These are phyloP conservation scores for Rhizopogon vesiculosus DNA, from an alignment of 768 basidiomycete genomes.

Conservation along the genomic window DNA sequence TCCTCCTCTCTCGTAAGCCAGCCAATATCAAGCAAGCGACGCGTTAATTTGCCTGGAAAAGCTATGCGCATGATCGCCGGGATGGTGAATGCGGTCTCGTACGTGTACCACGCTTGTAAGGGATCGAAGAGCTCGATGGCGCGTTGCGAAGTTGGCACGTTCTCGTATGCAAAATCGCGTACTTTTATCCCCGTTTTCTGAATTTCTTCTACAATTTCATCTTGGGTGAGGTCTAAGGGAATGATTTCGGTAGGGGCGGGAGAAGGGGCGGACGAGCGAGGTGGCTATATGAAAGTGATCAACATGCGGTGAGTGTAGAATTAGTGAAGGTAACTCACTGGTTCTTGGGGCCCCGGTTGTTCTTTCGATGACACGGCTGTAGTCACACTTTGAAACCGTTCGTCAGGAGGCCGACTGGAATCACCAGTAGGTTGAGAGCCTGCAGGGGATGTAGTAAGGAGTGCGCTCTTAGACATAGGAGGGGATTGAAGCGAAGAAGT, in stretches of 20 bases:
- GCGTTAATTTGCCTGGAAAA: conserved; percentile 20
- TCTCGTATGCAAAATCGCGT: conserved; percentile 27
- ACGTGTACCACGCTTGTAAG: conserved; percentile 25
- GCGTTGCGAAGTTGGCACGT: conserved; percentile 8
- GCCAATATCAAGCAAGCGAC: conserved; percentile 23
- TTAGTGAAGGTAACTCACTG: conserved; percentile 11
- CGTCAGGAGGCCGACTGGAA: conserved; percentile 17
- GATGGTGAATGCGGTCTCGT: conserved; percentile 21
- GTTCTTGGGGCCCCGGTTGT: conserved; percentile 16
- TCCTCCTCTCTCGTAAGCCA: conserved; percentile 22
- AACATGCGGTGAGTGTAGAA: not conserved
- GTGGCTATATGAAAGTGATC: conserved; percentile 8
- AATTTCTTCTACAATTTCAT: conserved; percentile 28
- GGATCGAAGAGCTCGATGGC: conserved; percentile 27
- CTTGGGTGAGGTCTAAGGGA: conserved; percentile 25
- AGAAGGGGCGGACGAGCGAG: conserved; percentile 20
- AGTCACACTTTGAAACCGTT: conserved; percentile 22
- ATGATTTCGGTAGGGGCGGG: conserved; percentile 30
- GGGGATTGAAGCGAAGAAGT: conserved; percentile 5
- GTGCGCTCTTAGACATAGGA: conserved; percentile 5
- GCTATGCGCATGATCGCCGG: conserved; percentile 11
- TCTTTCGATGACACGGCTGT: conserved; percentile 4
- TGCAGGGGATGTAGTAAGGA: conserved; percentile 9
- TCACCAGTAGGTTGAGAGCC: conserved; percentile 20
- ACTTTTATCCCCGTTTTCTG: conserved; percentile 24